Conservation (phyloP, 352 stramenopile genomes). For the Globisporangium iwayamae region DNA sequence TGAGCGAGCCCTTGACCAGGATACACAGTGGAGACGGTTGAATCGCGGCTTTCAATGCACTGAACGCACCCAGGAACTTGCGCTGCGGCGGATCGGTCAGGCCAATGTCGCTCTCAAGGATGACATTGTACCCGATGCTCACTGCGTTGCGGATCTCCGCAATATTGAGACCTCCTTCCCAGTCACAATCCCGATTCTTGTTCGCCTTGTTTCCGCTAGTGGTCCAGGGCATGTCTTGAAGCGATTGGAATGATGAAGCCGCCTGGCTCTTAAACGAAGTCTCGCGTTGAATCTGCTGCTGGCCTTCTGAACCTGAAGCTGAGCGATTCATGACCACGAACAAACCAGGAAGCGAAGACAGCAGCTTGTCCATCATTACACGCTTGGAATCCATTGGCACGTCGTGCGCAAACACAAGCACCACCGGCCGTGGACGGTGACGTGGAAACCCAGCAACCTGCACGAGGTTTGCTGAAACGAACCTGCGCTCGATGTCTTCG, state of each 20-base stretch:
- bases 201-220: neutral
- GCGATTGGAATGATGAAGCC: conserved; percentile 15
- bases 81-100: conserved; percentile 56
- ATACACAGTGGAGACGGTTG: conserved; percentile 62
- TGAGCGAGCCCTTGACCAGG: conserved; percentile 44
- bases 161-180: conserved; percentile 24
- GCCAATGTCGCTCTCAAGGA: conserved; percentile 76
- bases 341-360: conserved; percentile 51
- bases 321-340: conserved; percentile 67
- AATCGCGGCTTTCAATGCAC: conserved; percentile 59
- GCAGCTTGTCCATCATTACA: conserved; percentile 38
- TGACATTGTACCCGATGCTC: conserved; percentile 49
- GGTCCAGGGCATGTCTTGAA: conserved; percentile 2
- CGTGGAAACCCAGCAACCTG: conserved; percentile 26
- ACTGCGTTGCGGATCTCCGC: conserved; percentile 34
- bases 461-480: conserved; percentile 51
- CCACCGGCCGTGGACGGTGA: conserved; percentile 45
- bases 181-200: neutral
- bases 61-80: conserved; percentile 55
- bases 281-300: neutral
- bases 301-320: neutral
- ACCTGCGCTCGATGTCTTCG: conserved; percentile 43
- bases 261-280: neutral
- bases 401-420: conserved; percentile 71
- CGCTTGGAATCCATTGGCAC: conserved; percentile 39